phyloP scores from a whole-genome alignment of 2,329 filamentous ascomycete species.

The Penicillium sp. region DNA sequence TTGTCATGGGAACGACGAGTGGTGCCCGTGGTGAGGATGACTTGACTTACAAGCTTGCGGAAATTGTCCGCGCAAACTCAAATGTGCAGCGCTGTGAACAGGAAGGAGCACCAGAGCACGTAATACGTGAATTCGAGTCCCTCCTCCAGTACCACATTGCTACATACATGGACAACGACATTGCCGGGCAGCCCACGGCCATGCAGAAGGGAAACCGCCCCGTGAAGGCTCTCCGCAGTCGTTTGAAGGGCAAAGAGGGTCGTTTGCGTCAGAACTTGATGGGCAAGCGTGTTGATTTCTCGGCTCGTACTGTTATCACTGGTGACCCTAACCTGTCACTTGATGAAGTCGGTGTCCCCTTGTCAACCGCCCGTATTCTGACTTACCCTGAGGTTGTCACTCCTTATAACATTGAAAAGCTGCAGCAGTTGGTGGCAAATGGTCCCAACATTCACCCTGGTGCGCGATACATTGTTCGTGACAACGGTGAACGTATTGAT shows the following conservation, averaged over 20 bases:
- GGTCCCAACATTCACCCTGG: constrained; percentile 93
- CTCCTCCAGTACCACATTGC: constrained; percentile 96
- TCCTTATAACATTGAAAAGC: constrained; percentile 91
- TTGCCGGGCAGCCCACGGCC: constrained; percentile 89
- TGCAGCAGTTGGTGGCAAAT: constrained; percentile 85
- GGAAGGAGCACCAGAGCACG: constrained; percentile 87
- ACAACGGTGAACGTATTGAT: constrained; percentile 91
- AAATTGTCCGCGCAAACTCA: constrained; percentile 96
- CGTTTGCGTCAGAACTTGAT: constrained; percentile 97
- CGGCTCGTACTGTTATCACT: constrained; percentile 98
- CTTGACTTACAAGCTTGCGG: constrained; percentile 97
- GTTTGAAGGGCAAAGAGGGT: constrained; percentile 98
- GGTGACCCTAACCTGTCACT: constrained; percentile 95
- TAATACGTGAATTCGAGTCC: constrained; percentile 84
- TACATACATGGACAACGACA: constrained; percentile 99
- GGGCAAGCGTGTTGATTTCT: constrained; percentile 99
- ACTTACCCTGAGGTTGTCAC: constrained; percentile 98
- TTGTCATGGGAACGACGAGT: constrained; percentile 90
- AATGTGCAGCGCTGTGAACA: constrained; percentile 88
- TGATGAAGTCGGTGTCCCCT: constrained; percentile 94
- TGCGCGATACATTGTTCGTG: constrained; percentile 92
- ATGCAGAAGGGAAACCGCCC: constrained; percentile 95
- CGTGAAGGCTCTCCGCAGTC: constrained; percentile 92
- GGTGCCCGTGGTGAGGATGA: constrained; percentile 96
- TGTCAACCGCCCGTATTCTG: constrained; percentile 84